Conservation (phyloP, 345 rosid genomes). For the Lumnitzera littorea region DNA sequence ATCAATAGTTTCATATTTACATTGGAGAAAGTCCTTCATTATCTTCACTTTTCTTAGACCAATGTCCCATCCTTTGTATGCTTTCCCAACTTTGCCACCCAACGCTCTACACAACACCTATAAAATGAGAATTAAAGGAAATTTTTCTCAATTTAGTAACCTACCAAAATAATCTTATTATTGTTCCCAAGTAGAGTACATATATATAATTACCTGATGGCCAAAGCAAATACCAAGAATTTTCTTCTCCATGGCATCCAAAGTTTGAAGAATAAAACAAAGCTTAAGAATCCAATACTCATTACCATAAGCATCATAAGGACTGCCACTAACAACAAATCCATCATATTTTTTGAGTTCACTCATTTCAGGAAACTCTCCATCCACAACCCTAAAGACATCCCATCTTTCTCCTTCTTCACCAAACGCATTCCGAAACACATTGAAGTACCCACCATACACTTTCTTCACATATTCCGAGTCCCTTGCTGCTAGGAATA, state of each 20-base stretch:
- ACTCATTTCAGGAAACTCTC: slow-evolving; percentile 63
- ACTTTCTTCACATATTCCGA: slow-evolving; percentile 61
- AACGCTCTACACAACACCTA: slow-evolving; percentile 83
- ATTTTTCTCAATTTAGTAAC: background rate
- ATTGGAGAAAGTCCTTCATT: slow-evolving; percentile 34
- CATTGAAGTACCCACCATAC: slow-evolving; percentile 80
- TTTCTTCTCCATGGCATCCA: slow-evolving; percentile 75
- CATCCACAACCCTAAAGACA: slow-evolving; percentile 58
- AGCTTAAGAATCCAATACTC: slow-evolving; percentile 71
- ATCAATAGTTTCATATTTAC: slow-evolving; percentile 18
- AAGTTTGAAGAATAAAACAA: slow-evolving; percentile 49
- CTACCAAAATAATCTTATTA: no score
- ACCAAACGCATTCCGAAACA: slow-evolving; percentile 58
- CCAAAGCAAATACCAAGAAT: slow-evolving; percentile 90
- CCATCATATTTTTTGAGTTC: slow-evolving; percentile 66
- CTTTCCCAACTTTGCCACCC: slow-evolving; percentile 76
- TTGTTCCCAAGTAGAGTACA: background rate
- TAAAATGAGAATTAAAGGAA: background rate
- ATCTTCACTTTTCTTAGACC: slow-evolving; percentile 55
- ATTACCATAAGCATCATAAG: slow-evolving; percentile 68
- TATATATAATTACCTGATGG: slow-evolving; percentile 54
- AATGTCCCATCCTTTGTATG: slow-evolving; percentile 67
- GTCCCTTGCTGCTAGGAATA: slow-evolving; percentile 65
- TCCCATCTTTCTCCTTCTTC: slow-evolving; percentile 88
- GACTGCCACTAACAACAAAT: slow-evolving; percentile 80